Conservation (phyloP, 257 asterid species). For the Echium plantagineum region DNA sequence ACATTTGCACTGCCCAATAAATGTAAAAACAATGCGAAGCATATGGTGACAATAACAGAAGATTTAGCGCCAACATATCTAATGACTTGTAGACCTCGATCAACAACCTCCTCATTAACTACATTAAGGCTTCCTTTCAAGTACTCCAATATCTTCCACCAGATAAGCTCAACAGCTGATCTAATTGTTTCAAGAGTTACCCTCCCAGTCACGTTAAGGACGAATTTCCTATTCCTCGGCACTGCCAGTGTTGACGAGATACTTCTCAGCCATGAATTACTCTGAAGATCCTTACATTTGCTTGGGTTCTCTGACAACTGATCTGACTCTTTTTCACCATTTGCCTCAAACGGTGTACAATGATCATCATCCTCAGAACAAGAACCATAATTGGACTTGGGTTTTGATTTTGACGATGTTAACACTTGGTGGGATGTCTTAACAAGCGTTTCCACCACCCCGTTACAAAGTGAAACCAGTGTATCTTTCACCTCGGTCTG, state of each 20-base stretch:
- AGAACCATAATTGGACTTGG: conserved; percentile 15
- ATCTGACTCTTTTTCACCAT: conserved; percentile 19
- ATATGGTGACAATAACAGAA: conserved; percentile 57
- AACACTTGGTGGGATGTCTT: conserved; percentile 83
- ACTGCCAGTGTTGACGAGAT: conserved; percentile 75
- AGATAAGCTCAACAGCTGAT: conserved; percentile 51
- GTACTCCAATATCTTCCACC: conserved; percentile 49
- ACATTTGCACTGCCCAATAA: conserved; percentile 39
- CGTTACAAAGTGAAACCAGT: conserved; percentile 76
- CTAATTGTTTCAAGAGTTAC: conserved; percentile 81
- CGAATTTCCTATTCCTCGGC: conserved; percentile 69
- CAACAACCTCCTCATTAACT: conserved; percentile 53
- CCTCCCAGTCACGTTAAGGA: conserved; percentile 86
- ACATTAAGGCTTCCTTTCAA: conserved; percentile 49
- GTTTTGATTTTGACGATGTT: conserved; percentile 43
- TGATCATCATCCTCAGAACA: conserved; percentile 27
- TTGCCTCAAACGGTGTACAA: conserved; percentile 19
- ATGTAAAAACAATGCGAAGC: conserved; percentile 58
- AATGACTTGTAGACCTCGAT: conserved; percentile 65
- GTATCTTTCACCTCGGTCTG: conserved; percentile 45
- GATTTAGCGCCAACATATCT: conserved; percentile 80
- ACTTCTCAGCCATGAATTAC: conserved; percentile 58
- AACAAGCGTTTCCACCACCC: conserved; percentile 81
- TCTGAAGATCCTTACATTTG: conserved; percentile 26
- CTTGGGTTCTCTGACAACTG: conserved; percentile 8